These are phyloP conservation scores for Rhizophagus sp. DNA, from an alignment of 192 early-diverging fungal genomes.

Conservation along the genomic window DNA sequence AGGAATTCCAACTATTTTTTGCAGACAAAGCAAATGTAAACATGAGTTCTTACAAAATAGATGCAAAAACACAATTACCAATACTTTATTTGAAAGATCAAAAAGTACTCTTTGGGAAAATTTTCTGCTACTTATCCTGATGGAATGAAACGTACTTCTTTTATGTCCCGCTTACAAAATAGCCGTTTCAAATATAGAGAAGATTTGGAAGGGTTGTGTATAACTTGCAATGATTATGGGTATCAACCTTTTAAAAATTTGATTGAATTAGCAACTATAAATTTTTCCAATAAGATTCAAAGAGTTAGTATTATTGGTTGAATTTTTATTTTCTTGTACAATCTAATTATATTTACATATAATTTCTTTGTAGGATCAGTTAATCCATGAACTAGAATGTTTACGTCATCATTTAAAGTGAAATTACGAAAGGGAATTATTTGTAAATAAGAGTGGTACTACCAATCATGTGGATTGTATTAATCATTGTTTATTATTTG, in stretches of 20 bases:
- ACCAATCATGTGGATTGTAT: background rate
- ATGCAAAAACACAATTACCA: conserved; percentile 3
- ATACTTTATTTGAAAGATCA: conserved; percentile 4
- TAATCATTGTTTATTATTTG: conserved; percentile 10
- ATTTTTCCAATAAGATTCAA: background rate
- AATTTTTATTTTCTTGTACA: too few relatives aligned
- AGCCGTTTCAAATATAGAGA: background rate
- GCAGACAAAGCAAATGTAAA: background rate
- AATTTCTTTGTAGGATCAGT: background rate
- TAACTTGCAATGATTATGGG: background rate
- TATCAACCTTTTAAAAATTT: background rate
- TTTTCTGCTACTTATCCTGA: background rate
- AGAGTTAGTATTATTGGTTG: too few relatives aligned
- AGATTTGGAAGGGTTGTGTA: background rate
- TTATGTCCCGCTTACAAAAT: background rate
- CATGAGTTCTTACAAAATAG: conserved; percentile 1
- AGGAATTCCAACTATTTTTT: background rate
- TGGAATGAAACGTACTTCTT: conserved; percentile 5
- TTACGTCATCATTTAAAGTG: background rate
- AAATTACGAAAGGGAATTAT: background rate
- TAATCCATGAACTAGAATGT: background rate
- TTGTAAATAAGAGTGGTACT: background rate
- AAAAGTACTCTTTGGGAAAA: background rate
- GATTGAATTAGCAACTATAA: background rate
- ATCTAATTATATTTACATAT: too few relatives aligned